A percentile compares a stretch with the other conserved stretches of the same genome.
These are phyloP conservation scores for Candida tibetensis DNA, from an alignment of 805 yeast species.

Conservation along the genomic window DNA sequence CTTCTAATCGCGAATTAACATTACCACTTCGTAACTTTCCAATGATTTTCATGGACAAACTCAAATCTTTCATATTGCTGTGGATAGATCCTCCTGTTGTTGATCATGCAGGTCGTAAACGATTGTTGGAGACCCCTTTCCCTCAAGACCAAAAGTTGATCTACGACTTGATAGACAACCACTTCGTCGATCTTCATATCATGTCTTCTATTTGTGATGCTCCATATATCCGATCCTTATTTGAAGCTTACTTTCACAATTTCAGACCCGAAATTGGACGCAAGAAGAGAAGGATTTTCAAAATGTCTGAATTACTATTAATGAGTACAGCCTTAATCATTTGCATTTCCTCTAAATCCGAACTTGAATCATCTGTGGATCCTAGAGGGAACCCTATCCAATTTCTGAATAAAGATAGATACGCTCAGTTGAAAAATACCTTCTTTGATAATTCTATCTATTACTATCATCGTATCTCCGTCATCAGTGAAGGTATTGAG, in stretches of 20 bases:
- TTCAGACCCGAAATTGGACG: constrained; percentile 3
- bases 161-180: constrained; percentile 24
- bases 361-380: neutral
- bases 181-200: constrained; percentile 20
- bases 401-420: neutral
- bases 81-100: constrained; percentile 33
- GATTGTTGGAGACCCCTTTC: constrained; percentile 23
- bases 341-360: constrained; percentile 11
- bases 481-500: constrained; percentile 23
- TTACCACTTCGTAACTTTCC: constrained; percentile 32
- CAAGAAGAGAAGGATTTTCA: constrained; percentile 16
- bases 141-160: constrained; percentile 19
- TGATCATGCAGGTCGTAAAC: constrained; percentile 16
- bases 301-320: constrained; percentile 30
- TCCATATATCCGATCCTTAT: constrained; percentile 17
- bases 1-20: constrained; percentile 16
- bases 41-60: constrained; percentile 16
- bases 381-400: neutral
- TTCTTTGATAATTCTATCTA: constrained; percentile 17
- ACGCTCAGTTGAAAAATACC: constrained; percentile 17
- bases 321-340: constrained; percentile 31
- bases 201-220: constrained; percentile 20
- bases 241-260: constrained; percentile 23
- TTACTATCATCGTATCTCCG: constrained; percentile 23
- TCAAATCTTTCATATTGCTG: constrained; percentile 16